Conservation (phyloP, 176 grass and related monocot species). For the Echinochloa phyllopogon region DNA sequence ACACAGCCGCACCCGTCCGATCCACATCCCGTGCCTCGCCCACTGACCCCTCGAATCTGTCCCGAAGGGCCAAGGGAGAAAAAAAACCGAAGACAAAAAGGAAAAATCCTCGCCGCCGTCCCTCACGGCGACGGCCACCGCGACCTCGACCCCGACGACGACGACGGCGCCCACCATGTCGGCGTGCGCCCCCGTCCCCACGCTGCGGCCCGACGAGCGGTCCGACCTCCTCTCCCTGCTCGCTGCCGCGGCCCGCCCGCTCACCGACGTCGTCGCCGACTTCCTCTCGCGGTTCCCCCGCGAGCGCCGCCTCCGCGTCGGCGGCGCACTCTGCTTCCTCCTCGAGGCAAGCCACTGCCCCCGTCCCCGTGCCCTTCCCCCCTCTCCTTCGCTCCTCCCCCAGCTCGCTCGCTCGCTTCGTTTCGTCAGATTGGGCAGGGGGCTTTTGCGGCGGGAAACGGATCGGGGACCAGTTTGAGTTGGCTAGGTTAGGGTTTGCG, state of each 20-base stretch:
- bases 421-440: constrained; percentile 42
- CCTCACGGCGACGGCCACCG: constrained; percentile 2
- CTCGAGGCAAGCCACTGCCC: constrained; percentile 58
- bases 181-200: constrained; percentile 25
- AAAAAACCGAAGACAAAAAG: constrained; percentile 19
- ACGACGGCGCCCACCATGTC: constrained; percentile 41
- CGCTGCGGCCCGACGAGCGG: constrained; percentile 75
- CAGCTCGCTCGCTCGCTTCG: constrained; percentile 28
- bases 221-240: constrained; percentile 70
- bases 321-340: constrained; percentile 70
- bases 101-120: constrained; percentile 45
- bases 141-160: constrained; percentile 5
- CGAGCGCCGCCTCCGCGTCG: constrained; percentile 80
- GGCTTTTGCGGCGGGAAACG: constrained; percentile 28
- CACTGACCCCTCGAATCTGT: constrained; percentile 23
- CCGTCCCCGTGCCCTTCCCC: not conserved
- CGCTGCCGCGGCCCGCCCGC: constrained; percentile 55
- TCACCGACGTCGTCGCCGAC: constrained; percentile 75
- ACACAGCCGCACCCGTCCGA: constrained; percentile 39
- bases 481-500: constrained; percentile 29
- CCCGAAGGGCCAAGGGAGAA: not conserved
- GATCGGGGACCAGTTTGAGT: constrained; percentile 32
- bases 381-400: not conserved
- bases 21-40: constrained; percentile 42
- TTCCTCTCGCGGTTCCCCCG: constrained; percentile 81